These are phyloP conservation scores for Aspergillus campestris DNA, from an alignment of 495 filamentous ascomycete genomes.

Conservation along the genomic window DNA sequence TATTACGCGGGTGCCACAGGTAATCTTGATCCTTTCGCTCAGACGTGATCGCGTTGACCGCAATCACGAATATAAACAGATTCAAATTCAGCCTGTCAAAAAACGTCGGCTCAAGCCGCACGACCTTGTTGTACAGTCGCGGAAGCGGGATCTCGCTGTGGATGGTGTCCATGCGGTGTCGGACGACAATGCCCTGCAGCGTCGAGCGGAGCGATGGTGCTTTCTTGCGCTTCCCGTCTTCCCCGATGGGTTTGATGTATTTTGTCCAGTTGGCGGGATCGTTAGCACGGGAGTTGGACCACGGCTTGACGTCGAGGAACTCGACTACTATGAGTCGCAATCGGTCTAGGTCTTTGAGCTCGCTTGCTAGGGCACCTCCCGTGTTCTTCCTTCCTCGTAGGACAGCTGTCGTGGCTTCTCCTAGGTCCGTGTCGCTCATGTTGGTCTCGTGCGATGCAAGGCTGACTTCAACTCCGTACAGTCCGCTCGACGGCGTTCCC, in stretches of 20 bases:
- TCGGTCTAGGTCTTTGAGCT: constrained; percentile 65
- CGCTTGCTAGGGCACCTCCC: constrained; percentile 36
- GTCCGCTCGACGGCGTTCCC: constrained; percentile 76
- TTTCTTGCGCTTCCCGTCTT: constrained; percentile 45
- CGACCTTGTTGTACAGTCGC: constrained; percentile 57
- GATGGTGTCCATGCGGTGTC: constrained; percentile 65
- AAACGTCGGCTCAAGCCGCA: constrained; percentile 70
- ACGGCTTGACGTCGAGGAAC: constrained; percentile 71
- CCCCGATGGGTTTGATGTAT: constrained; percentile 61
- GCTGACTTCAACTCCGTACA: constrained; percentile 67
- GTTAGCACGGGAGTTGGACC: constrained; percentile 47
- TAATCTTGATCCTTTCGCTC: constrained; percentile 78
- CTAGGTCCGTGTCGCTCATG: constrained; percentile 27
- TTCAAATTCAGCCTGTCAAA: constrained; percentile 81
- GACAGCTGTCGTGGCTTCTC: constrained; percentile 22
- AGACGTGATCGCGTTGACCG: constrained; percentile 83
- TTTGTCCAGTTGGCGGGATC: constrained; percentile 58
- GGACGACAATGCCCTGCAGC: constrained; percentile 70
- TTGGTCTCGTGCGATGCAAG: constrained; percentile 41
- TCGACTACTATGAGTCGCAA: constrained; percentile 60
- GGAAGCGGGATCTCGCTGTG: constrained; percentile 57
- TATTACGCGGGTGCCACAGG: constrained; percentile 71
- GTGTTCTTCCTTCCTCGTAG: constrained; percentile 31
- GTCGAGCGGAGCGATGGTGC: constrained; percentile 57
- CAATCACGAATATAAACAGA: constrained; percentile 70